These are phyloP conservation scores for Gentiana straminea DNA, from an alignment of 257 asterid genomes.

Conservation along the genomic window DNA sequence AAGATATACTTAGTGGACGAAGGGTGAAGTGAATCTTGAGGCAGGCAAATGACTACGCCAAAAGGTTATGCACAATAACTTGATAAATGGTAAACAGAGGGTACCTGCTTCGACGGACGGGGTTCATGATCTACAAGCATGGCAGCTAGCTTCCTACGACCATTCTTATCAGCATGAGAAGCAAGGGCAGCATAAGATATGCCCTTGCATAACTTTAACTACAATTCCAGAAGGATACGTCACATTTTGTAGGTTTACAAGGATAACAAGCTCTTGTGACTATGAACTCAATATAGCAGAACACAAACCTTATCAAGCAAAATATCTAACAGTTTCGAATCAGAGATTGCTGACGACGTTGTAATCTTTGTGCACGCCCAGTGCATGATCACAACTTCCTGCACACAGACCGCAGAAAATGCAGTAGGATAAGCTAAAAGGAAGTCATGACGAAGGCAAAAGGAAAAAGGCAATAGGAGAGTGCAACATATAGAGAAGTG, in stretches of 20 bases:
- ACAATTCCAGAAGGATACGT: conserved; percentile 15
- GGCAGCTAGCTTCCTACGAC: conserved; percentile 94
- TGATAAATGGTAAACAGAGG: conserved; percentile 6
- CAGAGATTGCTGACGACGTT: conserved; percentile 60
- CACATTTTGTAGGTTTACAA: too few species aligned
- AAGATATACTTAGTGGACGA: not conserved
- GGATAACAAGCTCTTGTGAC: not conserved
- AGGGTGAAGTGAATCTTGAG: not conserved
- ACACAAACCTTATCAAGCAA: conserved; percentile 75
- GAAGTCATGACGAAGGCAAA: not conserved
- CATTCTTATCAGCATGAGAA: conserved; percentile 87
- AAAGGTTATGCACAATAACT: not conserved
- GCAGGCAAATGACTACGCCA: conserved; percentile 1
- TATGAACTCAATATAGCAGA: not conserved
- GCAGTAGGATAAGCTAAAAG: not conserved
- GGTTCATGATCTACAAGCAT: conserved; percentile 97
- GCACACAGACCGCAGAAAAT: conserved; percentile 13
- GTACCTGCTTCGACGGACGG: conserved; percentile 80
- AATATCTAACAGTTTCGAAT: conserved; percentile 63
- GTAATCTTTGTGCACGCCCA: conserved; percentile 90
- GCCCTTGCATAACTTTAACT: conserved; percentile 95
- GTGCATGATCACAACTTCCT: conserved; percentile 94
- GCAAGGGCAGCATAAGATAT: conserved; percentile 99
- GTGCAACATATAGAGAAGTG: too few species aligned
- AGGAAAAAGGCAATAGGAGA: not conserved